phyloP scores from a whole-genome alignment of 2,329 filamentous ascomycete genomes.

The Pseudohalonectria lignicola region DNA sequence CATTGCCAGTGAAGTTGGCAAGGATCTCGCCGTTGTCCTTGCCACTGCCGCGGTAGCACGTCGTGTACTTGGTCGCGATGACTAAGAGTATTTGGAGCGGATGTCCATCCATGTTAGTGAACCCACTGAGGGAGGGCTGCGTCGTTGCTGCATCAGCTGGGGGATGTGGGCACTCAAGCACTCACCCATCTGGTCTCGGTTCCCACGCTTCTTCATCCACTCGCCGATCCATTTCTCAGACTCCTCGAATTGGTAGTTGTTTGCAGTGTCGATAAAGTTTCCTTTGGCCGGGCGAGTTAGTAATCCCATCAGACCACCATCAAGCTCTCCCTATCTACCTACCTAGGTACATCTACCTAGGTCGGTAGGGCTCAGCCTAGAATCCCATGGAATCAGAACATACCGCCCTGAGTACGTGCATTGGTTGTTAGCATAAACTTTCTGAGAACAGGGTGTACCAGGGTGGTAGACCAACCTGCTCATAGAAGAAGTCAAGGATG shows the following conservation, averaged over 20 bases:
- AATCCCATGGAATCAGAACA: too few species aligned
- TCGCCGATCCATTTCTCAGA: slow-evolving; percentile 58
- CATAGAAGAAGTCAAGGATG: slow-evolving; percentile 56
- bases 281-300: slow-evolving; percentile 26
- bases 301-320: slow-evolving; percentile 9
- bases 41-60: slow-evolving; percentile 36
- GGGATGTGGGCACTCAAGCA: not conserved
- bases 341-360: too few species aligned
- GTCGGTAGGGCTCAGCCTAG: too few species aligned
- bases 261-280: slow-evolving; percentile 65
- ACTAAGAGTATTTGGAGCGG: too few species aligned
- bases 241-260: slow-evolving; percentile 55
- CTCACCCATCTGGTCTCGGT: slow-evolving; percentile 52
- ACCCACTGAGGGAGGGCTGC: too few species aligned
- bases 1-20: slow-evolving; percentile 47
- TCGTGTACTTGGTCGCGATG: slow-evolving; percentile 59
- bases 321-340: too few species aligned
- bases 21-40: slow-evolving; percentile 27
- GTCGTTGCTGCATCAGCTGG: too few species aligned
- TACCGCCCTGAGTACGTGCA: too few species aligned
- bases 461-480: slow-evolving; percentile 29
- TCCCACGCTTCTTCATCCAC: slow-evolving; percentile 56
- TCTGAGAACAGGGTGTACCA: too few species aligned
- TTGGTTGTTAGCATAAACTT: too few species aligned
- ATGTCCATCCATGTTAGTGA: too few species aligned